These are phyloP conservation scores for Talaromyces amestolkiae DNA, from an alignment of 2,329 filamentous ascomycete genomes.

Conservation along the genomic window DNA sequence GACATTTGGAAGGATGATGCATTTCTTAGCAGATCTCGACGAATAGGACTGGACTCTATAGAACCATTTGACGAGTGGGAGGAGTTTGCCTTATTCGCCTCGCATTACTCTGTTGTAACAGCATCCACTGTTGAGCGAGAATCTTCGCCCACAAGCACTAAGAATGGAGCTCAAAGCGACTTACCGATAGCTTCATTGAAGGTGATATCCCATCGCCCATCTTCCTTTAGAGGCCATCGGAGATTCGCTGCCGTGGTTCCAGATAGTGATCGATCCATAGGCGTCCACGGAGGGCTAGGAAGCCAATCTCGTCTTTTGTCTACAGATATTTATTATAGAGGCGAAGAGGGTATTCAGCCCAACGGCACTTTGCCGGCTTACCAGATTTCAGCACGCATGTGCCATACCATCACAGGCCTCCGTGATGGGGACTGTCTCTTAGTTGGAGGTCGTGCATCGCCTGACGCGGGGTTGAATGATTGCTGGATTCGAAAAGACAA, in stretches of 20 bases:
- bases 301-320: conserved; percentile 49
- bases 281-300: conserved; percentile 44
- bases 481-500: conserved; percentile 70
- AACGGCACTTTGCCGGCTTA: conserved; percentile 44
- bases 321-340: conserved; percentile 48
- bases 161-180: background rate
- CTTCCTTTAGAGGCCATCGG: conserved; percentile 48
- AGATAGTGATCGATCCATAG: conserved; percentile 31
- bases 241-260: conserved; percentile 61
- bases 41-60: conserved; percentile 62
- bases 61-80: conserved; percentile 97
- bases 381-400: conserved; percentile 56
- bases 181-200: conserved; percentile 1
- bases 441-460: conserved; percentile 75
- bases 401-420: conserved; percentile 71
- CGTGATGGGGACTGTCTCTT: conserved; percentile 60
- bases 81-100: conserved; percentile 80
- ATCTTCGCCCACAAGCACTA: background rate
- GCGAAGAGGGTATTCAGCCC: conserved; percentile 48
- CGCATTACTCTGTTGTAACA: conserved; percentile 77
- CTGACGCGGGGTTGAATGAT: conserved; percentile 65
- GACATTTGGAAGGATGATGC: conserved; percentile 70
- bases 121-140: conserved; percentile 49
- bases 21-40: conserved; percentile 62
- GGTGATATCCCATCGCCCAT: conserved; percentile 19